A percentile compares a stretch with the other conserved stretches of the same genome.
These are phyloP conservation scores for Talaromyces sp. DNA, from an alignment of 2,329 filamentous ascomycete genomes.

Conservation along the genomic window DNA sequence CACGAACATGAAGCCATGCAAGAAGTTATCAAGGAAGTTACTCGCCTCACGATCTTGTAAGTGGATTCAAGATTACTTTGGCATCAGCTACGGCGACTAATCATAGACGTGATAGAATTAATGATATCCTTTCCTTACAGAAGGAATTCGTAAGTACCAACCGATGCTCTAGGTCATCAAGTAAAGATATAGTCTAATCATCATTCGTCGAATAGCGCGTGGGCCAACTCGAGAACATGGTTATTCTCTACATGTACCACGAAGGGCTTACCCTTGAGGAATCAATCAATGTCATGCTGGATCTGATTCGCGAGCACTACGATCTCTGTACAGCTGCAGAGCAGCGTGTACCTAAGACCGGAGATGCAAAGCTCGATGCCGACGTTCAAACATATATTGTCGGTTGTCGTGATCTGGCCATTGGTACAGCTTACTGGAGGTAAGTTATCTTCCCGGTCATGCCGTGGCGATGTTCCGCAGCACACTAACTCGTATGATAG, in stretches of 20 bases:
- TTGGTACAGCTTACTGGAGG: conserved; percentile 10
- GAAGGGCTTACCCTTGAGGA: conserved; percentile 4
- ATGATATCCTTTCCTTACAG: conserved; percentile 4
- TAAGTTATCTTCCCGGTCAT: not conserved
- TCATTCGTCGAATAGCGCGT: not conserved
- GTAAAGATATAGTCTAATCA: not conserved
- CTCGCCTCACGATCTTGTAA: not conserved
- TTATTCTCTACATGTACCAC: conserved; percentile 10
- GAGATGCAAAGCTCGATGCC: conserved; percentile 1
- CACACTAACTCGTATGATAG: not conserved
- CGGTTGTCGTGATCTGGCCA: conserved; percentile 8
- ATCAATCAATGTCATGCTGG: conserved; percentile 5
- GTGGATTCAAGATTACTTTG: not conserved
- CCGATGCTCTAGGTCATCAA: not conserved
- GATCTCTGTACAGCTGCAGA: conserved; percentile 8
- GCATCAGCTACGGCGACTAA: not conserved
- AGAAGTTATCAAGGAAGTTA: conserved; percentile 4
- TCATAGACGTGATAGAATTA: not conserved
- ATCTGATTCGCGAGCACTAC: conserved; percentile 4
- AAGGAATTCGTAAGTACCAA: not conserved
- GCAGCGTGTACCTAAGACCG: conserved; percentile 2
- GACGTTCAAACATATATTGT: conserved; percentile 5
- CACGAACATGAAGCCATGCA: conserved; percentile 5
- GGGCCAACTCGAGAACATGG: conserved; percentile 6
- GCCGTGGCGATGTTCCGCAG: not conserved